phyloP scores from a whole-genome alignment of 306 rosid species.

The Begonia peltatifolia region DNA sequence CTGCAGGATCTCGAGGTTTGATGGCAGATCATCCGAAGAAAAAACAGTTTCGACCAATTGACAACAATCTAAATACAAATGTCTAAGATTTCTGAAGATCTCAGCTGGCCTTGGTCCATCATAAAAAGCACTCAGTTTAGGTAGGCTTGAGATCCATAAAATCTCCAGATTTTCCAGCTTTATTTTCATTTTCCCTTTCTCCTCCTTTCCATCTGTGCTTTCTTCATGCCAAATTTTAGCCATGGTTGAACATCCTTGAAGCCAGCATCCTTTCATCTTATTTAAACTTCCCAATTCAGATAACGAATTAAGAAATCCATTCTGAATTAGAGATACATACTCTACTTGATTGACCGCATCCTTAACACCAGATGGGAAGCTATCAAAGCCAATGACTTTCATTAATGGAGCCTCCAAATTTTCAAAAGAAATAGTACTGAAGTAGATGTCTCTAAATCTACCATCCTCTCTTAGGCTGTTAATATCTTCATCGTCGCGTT shows the following conservation, averaged over 20 bases:
- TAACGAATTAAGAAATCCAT: constrained; percentile 5
- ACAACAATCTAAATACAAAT: constrained; percentile 20
- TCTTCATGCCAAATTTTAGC: constrained; percentile 3
- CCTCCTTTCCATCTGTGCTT: background rate
- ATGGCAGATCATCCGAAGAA: constrained; percentile 4
- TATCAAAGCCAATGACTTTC: constrained; percentile 4
- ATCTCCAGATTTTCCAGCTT: constrained; percentile 4
- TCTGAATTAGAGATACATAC: constrained; percentile 12
- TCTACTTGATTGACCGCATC: constrained; percentile 6
- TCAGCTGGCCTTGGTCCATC: background rate
- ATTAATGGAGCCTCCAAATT: background rate
- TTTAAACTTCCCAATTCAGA: constrained; percentile 7
- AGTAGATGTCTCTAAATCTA: constrained; percentile 5
- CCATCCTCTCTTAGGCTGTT: background rate
- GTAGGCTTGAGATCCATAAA: constrained; percentile 27
- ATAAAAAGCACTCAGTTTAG: constrained; percentile 7
- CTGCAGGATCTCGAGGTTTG: constrained; percentile 14
- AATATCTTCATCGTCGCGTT: constrained; percentile 6
- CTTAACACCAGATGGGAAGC: constrained; percentile 7
- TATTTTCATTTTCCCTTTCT: background rate
- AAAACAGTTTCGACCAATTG: constrained; percentile 14
- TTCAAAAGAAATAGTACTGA: constrained; percentile 4
- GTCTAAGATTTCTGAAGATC: constrained; percentile 13
- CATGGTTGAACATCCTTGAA: constrained; percentile 13
- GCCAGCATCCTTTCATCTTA: constrained; percentile 19